phyloP scores from a whole-genome alignment of 2,329 filamentous ascomycete species.

The Curvularia lunata region DNA sequence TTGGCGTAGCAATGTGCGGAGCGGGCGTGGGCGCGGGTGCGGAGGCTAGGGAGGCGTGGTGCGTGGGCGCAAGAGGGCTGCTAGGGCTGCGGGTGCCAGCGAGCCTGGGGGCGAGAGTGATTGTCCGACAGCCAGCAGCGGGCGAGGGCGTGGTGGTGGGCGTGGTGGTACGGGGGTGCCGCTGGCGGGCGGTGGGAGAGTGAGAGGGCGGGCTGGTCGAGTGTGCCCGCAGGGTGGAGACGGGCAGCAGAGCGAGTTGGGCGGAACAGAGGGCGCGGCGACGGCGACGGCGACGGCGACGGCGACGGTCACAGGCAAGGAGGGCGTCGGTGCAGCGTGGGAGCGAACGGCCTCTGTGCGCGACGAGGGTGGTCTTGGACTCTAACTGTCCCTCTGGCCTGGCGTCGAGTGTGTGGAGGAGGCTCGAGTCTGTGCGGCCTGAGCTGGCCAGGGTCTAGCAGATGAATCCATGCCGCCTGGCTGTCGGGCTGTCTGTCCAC shows the following conservation, averaged over 20 bases:
- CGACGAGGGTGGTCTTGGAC: slow-evolving; percentile 12
- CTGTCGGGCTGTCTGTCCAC: slow-evolving; percentile 8
- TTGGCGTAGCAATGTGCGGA: slow-evolving; percentile 6
- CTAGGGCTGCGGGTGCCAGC: slow-evolving; percentile 2
- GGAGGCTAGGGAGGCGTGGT: slow-evolving; percentile 6
- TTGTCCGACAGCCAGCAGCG: slow-evolving; percentile 2
- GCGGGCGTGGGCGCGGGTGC: slow-evolving; percentile 3
- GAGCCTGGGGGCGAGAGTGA: background rate
- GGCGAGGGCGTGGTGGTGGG: background rate
- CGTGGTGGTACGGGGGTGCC: slow-evolving; percentile 5
- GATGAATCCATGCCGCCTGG: too few relatives aligned
- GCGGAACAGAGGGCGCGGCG: slow-evolving; percentile 8
- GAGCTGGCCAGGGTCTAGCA: slow-evolving; percentile 10
- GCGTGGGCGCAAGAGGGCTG: slow-evolving; percentile 5
- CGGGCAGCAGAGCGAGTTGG: background rate
- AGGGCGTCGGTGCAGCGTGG: slow-evolving; percentile 10
- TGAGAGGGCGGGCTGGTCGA: background rate
- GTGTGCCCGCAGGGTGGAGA: background rate
- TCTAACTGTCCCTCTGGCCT: slow-evolving; percentile 8
- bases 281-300: background rate
- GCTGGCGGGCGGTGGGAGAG: slow-evolving; percentile 9
- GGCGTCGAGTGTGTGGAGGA: slow-evolving; percentile 16
- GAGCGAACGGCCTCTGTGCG: slow-evolving; percentile 19
- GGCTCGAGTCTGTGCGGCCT: slow-evolving; percentile 5
- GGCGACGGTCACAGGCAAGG: background rate